Evolutionary conservation across 352 stramenopile species (phyloP).

Genomic region (Pythium aristosporum): DNA sequence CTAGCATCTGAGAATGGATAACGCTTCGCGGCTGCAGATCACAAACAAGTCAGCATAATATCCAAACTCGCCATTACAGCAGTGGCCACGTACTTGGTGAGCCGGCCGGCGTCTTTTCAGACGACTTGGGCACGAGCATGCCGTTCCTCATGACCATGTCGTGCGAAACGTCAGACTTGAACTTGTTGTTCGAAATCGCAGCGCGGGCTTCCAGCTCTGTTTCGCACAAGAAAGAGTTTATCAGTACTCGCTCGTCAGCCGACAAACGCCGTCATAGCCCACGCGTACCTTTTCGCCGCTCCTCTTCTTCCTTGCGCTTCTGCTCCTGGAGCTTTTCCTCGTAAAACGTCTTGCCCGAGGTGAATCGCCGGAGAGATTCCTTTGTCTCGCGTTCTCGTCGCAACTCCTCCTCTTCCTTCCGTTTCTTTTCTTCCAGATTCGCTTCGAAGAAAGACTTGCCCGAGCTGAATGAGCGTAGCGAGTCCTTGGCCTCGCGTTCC

Average conservation of each 20-base stretch:
- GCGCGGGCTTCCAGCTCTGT: slow-evolving; percentile 20
- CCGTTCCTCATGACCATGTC: slow-evolving; percentile 69
- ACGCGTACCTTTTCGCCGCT: slow-evolving; percentile 32
- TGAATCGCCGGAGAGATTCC: slow-evolving; percentile 30
- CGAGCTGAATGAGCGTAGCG: slow-evolving; percentile 30
- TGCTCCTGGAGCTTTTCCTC: slow-evolving; percentile 65
- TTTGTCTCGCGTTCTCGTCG: slow-evolving; percentile 24
- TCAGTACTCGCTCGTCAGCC: background rate
- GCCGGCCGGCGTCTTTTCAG: background rate
- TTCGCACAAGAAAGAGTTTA: background rate
- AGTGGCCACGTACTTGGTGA: slow-evolving; percentile 11
- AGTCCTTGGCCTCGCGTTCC: slow-evolving; percentile 32
- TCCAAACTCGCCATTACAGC: background rate
- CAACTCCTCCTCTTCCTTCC: slow-evolving; percentile 42
- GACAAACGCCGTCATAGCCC: background rate
- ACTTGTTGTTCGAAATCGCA: slow-evolving; percentile 47
- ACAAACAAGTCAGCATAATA: background rate
- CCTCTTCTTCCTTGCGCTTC: slow-evolving; percentile 48
- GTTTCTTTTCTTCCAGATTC: slow-evolving; percentile 61
- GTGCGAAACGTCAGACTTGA: slow-evolving; percentile 46
- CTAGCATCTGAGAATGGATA: slow-evolving; percentile 65
- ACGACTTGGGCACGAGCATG: slow-evolving; percentile 41
- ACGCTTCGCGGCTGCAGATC: slow-evolving; percentile 31
- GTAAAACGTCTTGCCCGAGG: slow-evolving; percentile 50
- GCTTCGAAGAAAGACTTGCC: slow-evolving; percentile 64